Base-by-base conservation (phyloP, 176 grass and related monocot species). In the Chrysopogon serrulatus region DNA sequence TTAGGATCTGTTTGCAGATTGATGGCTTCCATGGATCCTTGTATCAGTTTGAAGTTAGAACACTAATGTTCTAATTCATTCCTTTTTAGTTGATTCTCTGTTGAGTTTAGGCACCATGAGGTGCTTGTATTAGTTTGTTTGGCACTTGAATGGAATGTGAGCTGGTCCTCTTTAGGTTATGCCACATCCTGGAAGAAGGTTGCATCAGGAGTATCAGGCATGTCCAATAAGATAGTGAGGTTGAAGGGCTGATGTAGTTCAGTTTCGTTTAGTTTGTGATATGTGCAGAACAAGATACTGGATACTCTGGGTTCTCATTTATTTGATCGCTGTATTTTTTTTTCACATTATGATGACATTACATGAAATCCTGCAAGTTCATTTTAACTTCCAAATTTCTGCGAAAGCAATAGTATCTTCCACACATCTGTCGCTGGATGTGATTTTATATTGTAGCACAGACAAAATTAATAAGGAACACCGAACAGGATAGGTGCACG, bases 1-100 rank as follows among this genome's bases (percentile, higher is more conserved):
- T 88, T 86, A 82, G 78, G 72, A 26, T 83, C 85, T 84, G 77
- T 77, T 77, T 31, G 31, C 48, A 90, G 79, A 39, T 68, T 84
- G 79, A 88, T 82, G 82, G 65, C 37, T 88, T 81, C 56, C 79
- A 54, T 78, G 62, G 79, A 84, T 90, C 90, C 66, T 77, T 85
- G 79, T 82, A 78, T 68, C 41, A 47, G 62, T 77, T 73, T 73
- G 66, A 79, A 48, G 34, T 65, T 78, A 73, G 78, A 79, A 68
- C 23, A n/a, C 33, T 24, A 64, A 74, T 39, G 63, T 88, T 81
- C 21, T 76, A 76, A 86, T 92, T 88, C 77, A 68, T 86, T 92
- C 78, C 62, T 54, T 73, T 74, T 68, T 49, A 81, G 65, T 68
- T 53, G n/a, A 17, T 68, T 84, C 39, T 76, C 18, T 35, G 77